Conservation (phyloP, 371 early-diverging fungal genomes). For the Zancudomyces culisetae region DNA sequence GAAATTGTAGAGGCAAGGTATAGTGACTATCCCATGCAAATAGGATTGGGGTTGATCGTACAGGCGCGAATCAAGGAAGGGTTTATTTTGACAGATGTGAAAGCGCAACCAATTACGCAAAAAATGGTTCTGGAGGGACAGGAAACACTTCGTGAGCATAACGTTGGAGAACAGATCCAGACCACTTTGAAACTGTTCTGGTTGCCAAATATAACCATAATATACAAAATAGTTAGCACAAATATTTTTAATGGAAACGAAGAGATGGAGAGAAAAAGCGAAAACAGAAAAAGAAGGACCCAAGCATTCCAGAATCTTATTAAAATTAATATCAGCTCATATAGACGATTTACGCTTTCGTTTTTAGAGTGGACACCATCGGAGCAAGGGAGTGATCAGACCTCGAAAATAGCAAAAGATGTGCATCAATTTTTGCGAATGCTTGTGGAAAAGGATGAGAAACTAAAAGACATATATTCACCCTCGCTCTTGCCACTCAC, state of each 20-base stretch:
- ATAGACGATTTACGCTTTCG: slow-evolving; percentile 16
- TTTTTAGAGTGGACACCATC: slow-evolving; percentile 8
- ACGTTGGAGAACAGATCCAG: slow-evolving; percentile 29
- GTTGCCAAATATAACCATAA: slow-evolving; percentile 70
- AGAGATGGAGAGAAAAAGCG: background rate
- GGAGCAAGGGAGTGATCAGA: slow-evolving; percentile 7
- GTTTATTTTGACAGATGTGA: slow-evolving; percentile 42
- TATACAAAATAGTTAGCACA: slow-evolving; percentile 49
- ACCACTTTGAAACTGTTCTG: slow-evolving; percentile 49
- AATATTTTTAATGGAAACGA: slow-evolving; percentile 2
- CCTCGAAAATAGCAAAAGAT: slow-evolving; percentile 11
- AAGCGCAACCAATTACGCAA: slow-evolving; percentile 11
- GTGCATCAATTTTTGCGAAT: slow-evolving; percentile 13
- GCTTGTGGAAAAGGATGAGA: slow-evolving; percentile 21
- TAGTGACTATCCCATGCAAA: slow-evolving; percentile 47
- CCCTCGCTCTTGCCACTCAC: slow-evolving; percentile 2
- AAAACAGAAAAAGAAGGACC: background rate
- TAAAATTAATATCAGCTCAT: slow-evolving; percentile 20
- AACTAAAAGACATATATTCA: slow-evolving; percentile 11
- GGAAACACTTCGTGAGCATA: slow-evolving; percentile 3
- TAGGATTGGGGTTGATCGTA: slow-evolving; percentile 44
- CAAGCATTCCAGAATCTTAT: slow-evolving; percentile 11
- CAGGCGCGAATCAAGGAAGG: slow-evolving; percentile 65
- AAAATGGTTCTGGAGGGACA: slow-evolving; percentile 11
- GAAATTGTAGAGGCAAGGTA: slow-evolving; percentile 55